Evolutionary conservation across 768 basidiomycete genomes (phyloP).

Genomic region (Pleurotus sapidus): DNA sequence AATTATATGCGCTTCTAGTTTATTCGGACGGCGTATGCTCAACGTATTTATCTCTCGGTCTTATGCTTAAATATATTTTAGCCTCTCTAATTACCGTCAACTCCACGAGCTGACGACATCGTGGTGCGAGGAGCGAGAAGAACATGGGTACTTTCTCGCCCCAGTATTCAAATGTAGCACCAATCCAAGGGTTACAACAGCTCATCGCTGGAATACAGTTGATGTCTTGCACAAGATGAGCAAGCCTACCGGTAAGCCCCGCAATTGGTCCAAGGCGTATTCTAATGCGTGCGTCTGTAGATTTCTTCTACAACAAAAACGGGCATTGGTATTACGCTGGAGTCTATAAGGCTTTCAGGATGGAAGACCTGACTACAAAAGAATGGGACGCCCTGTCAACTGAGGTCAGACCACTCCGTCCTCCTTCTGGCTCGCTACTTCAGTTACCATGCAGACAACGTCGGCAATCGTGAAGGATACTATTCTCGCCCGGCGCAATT

Average conservation of each 20-base stretch:
- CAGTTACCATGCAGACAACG: constrained; percentile 43
- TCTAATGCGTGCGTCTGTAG: constrained; percentile 26
- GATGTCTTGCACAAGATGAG: constrained; percentile 59
- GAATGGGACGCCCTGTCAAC: constrained; percentile 68
- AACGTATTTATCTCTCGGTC: not conserved
- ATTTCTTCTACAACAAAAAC: constrained; percentile 81
- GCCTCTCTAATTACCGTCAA: constrained; percentile 64
- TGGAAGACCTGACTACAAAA: constrained; percentile 60
- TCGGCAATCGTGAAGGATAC: constrained; percentile 73
- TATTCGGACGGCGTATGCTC: constrained; percentile 48
- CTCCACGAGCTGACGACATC: constrained; percentile 65
- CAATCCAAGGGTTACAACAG: constrained; percentile 72
- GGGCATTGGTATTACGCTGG: constrained; percentile 85
- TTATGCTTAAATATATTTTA: constrained; percentile 20
- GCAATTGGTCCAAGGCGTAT: not conserved
- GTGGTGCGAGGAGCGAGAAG: constrained; percentile 82
- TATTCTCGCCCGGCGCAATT: constrained; percentile 65
- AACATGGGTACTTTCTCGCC: constrained; percentile 75
- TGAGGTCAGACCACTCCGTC: constrained; percentile 43
- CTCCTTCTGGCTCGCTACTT: not conserved
- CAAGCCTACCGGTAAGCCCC: constrained; percentile 54
- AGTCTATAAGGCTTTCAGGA: constrained; percentile 63
- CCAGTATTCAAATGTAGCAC: constrained; percentile 78
- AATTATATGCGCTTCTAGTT: constrained; percentile 30
- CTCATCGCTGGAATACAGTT: constrained; percentile 70